Evolutionary conservation across 495 filamentous ascomycete species (phyloP).

Genomic region (Hypomontagnella monticulosa): DNA sequence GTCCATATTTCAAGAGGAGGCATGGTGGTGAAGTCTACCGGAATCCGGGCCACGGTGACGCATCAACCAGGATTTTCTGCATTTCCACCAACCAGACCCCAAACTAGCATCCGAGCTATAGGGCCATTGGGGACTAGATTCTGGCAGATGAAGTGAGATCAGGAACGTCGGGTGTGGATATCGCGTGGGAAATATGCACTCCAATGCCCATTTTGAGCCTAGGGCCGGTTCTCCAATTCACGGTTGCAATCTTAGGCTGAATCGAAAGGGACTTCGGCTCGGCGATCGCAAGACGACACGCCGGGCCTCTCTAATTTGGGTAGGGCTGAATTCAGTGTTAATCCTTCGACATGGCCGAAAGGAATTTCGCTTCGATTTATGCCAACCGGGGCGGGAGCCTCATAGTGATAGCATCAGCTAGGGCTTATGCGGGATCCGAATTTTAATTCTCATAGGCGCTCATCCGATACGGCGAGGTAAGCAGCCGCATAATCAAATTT

Average conservation of each 20-base stretch:
- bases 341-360: background rate
- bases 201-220: slow-evolving; percentile 12
- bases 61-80: background rate
- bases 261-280: background rate
- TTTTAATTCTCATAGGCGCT: background rate
- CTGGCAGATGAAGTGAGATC: background rate
- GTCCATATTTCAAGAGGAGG: background rate
- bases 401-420: too few species aligned
- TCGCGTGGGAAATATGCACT: slow-evolving; percentile 8
- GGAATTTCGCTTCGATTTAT: background rate
- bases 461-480: too few species aligned
- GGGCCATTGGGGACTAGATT: background rate
- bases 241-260: slow-evolving; percentile 13
- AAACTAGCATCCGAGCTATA: slow-evolving; percentile 2
- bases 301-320: slow-evolving; percentile 23
- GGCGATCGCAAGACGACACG: slow-evolving; percentile 11
- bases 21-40: slow-evolving; percentile 2
- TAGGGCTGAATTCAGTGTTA: slow-evolving; percentile 16
- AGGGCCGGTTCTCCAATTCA: background rate
- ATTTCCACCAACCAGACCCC: background rate
- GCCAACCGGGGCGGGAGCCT: background rate
- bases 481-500: too few species aligned
- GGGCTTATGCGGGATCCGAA: background rate
- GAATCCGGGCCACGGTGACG: slow-evolving; percentile 5
- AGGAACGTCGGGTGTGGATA: slow-evolving; percentile 14